Evolutionary conservation across 225 moss, liverwort and hornwort genomes (phyloP).

Genomic region (Polytrichum commune): DNA sequence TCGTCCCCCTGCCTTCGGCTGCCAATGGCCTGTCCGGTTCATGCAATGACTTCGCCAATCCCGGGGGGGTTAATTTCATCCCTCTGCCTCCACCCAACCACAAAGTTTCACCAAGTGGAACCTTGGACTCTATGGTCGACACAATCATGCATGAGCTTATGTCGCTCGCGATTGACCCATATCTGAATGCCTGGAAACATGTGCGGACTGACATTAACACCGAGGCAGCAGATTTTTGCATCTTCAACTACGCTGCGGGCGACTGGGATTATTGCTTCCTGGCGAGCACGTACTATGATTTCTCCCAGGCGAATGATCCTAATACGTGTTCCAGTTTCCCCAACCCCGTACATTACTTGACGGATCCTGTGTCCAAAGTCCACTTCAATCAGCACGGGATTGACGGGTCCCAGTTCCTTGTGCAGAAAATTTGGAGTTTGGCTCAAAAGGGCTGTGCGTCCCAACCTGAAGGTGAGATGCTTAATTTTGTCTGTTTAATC

Average conservation of each 20-base stretch:
- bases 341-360: not conserved
- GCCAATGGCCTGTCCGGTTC: no score
- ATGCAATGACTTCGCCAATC: not conserved
- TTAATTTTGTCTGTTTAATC: no score
- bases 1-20: not conserved
- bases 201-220: not conserved
- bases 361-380: not conserved
- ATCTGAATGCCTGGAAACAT: not conserved
- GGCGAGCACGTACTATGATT: not conserved
- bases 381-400: not conserved
- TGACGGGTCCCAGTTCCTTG: not conserved
- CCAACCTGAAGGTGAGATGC: not conserved
- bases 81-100: not conserved
- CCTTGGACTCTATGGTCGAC: not conserved
- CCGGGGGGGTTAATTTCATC: not conserved
- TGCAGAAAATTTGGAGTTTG: slow-evolving; percentile 2
- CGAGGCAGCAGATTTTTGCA: not conserved
- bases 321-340: not conserved
- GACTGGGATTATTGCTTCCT: not conserved
- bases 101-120: not conserved
- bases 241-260: not conserved
- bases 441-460: not conserved
- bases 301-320: not conserved
- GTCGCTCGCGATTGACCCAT: not conserved
- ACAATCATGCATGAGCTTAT: not conserved